Conservation (phyloP, 768 basidiomycete species). For the Leccinum ochraceum region DNA sequence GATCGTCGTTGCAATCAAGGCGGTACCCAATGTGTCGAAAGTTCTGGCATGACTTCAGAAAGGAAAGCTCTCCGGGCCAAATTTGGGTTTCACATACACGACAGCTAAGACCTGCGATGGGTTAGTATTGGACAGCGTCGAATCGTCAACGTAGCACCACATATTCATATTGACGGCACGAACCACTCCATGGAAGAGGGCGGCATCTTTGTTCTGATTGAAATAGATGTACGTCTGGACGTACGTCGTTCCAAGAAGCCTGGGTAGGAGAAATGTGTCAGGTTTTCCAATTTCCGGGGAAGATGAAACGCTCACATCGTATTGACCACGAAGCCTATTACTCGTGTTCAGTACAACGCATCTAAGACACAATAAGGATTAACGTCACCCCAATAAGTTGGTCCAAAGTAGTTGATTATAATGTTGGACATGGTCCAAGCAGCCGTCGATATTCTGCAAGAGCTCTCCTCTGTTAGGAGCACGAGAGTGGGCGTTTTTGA, state of each 20-base stretch:
- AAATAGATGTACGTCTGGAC: conserved; percentile 11
- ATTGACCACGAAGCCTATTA: conserved; percentile 9
- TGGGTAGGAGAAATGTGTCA: background rate
- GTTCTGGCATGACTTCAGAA: background rate
- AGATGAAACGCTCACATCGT: conserved; percentile 7
- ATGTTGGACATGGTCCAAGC: background rate
- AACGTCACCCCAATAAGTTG: conserved; percentile 9
- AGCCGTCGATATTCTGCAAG: background rate
- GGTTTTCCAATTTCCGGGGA: background rate
- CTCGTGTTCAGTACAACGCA: background rate
- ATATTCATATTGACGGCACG: background rate
- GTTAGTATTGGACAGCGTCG: background rate
- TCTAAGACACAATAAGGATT: background rate
- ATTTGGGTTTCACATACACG: background rate
- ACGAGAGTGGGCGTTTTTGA: background rate
- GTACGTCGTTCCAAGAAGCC: conserved; percentile 9
- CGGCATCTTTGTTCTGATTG: background rate
- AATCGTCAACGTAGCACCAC: background rate
- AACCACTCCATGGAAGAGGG: conserved; percentile 7
- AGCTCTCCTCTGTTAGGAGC: background rate
- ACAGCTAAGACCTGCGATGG: conserved; percentile 2
- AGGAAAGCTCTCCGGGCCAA: background rate
- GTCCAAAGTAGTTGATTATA: background rate
- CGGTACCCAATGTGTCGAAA: background rate
- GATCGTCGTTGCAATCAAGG: background rate